Evolutionary conservation across 192 early-diverging fungal genomes (phyloP), one percentile per base, ranked within the genome.

Genomic region (Rhizoclosmatium sp.): DNA sequence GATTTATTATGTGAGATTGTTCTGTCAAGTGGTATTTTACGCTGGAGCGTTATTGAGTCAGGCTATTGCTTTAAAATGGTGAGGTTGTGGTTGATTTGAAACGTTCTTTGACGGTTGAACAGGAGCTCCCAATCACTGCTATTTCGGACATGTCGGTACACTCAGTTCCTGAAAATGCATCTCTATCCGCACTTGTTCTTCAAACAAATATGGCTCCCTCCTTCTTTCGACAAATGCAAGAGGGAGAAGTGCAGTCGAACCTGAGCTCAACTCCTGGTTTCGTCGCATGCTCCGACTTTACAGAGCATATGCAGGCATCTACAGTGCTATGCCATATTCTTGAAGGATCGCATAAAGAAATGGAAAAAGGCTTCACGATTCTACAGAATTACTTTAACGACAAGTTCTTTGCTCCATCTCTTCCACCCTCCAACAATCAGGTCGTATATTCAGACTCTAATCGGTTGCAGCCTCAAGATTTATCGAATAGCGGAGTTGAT

Each of bases 41-140:
- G 77, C 19, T 78, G 77, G 77, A 39, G 51, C 59, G 77, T 78
- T 42, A 69, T 78, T 69, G 77, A 78, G 69, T 61, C 59, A 4
- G 67, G 65, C 5, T 78, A 56, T 45, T 66, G 77, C 59, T 78
- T 78, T 58, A 48, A 71, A 59, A 69, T 78, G 65, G 31, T 31
- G 31, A 31, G 31, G 31, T 31, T 31, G 31, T 31, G 31, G 31
- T 31, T 31, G 69, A 71, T 19, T n/a, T 71, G n/a, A 14, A 14
- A 58, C 12, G 12, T 58, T 58, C 21, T 58, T 14, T 21, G 56
- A 58, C 21, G 12, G n/a, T 21, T 58, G 14, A 58, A 16, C 14
- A 14, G 12, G 72, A 75, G 40, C 59, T 75, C n/a, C 72, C 61
- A 12, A 60, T 64, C 46, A 75, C 72, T 23, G 72, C 58, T 23